Evolutionary conservation across 352 stramenopile genomes (phyloP).

Genomic region (Salisapilia sapeloensis): DNA sequence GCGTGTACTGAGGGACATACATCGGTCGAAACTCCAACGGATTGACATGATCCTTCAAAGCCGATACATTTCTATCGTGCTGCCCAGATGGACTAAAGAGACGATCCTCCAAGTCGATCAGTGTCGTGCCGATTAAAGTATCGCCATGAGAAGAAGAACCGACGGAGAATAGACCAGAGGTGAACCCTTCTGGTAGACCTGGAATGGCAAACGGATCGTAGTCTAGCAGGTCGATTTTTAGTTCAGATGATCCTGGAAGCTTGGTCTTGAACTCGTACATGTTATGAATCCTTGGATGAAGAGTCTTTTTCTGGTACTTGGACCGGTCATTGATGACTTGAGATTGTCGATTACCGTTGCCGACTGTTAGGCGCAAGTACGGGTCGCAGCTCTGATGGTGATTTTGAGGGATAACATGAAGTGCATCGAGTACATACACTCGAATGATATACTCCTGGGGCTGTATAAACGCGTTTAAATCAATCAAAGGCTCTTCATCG

Average conservation of each 20-base stretch:
- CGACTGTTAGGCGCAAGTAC: slow-evolving; percentile 69
- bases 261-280: slow-evolving; percentile 83
- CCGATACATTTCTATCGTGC: slow-evolving; percentile 21
- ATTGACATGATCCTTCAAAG: slow-evolving; percentile 26
- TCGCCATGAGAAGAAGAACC: slow-evolving; percentile 41
- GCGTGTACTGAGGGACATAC: slow-evolving; percentile 50
- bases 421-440: slow-evolving; percentile 75
- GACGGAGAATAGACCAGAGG: slow-evolving; percentile 23
- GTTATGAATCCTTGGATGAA: slow-evolving; percentile 81
- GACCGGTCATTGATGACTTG: slow-evolving; percentile 68
- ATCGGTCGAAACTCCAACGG: slow-evolving; percentile 42
- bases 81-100: slow-evolving; percentile 85
- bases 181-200: slow-evolving; percentile 24
- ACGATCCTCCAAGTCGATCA: slow-evolving; percentile 86
- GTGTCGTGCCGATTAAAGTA: slow-evolving; percentile 84
- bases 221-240: slow-evolving; percentile 49
- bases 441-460: slow-evolving; percentile 68
- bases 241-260: slow-evolving; percentile 57
- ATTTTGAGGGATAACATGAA: slow-evolving; percentile 71
- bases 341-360: slow-evolving; percentile 41
- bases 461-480: slow-evolving; percentile 54
- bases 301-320: slow-evolving; percentile 55
- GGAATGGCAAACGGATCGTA: slow-evolving; percentile 62
- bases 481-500: slow-evolving; percentile 54
- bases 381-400: slow-evolving; percentile 70